phyloP scores from a whole-genome alignment of 2,329 filamentous ascomycete genomes.

The Alternaria viburni region DNA sequence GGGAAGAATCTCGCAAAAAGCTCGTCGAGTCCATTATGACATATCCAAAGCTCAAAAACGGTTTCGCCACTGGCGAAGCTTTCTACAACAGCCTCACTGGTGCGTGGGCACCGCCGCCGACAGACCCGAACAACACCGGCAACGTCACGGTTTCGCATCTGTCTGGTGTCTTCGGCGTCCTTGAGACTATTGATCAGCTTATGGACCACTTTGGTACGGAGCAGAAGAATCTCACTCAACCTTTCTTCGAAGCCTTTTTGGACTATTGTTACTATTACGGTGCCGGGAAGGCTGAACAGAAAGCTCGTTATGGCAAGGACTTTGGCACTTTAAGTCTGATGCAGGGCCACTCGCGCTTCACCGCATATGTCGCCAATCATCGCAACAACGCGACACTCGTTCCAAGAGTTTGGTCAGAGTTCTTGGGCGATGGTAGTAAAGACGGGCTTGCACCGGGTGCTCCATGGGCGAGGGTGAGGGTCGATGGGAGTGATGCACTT shows the following conservation, averaged over 20 bases:
- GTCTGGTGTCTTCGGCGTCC: slow-evolving; percentile 64
- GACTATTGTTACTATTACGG: slow-evolving; percentile 67
- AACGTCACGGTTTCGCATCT: slow-evolving; percentile 62
- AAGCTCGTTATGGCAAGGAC: slow-evolving; percentile 58
- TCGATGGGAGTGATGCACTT: slow-evolving; percentile 56
- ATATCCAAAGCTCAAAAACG: slow-evolving; percentile 63
- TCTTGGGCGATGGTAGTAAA: slow-evolving; percentile 51
- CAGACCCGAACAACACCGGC: slow-evolving; percentile 60
- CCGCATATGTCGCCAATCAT: slow-evolving; percentile 60
- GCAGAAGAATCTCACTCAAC: slow-evolving; percentile 53
- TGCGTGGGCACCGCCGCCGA: slow-evolving; percentile 59
- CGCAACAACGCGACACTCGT: slow-evolving; percentile 57
- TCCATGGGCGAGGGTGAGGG: slow-evolving; percentile 48
- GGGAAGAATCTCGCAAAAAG: slow-evolving; percentile 60
- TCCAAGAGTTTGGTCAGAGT: slow-evolving; percentile 62
- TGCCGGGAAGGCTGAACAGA: slow-evolving; percentile 58
- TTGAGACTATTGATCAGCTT: slow-evolving; percentile 64
- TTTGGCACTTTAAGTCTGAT: slow-evolving; percentile 57
- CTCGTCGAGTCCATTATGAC: slow-evolving; percentile 58
- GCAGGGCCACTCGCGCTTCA: slow-evolving; percentile 65
- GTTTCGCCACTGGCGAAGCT: slow-evolving; percentile 64
- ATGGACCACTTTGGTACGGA: slow-evolving; percentile 53
- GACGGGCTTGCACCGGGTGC: slow-evolving; percentile 52
- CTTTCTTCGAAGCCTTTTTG: slow-evolving; percentile 62
- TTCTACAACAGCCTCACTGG: slow-evolving; percentile 60